phyloP scores from a whole-genome alignment of 2,329 filamentous ascomycete species.

The Fusarium sp. region DNA sequence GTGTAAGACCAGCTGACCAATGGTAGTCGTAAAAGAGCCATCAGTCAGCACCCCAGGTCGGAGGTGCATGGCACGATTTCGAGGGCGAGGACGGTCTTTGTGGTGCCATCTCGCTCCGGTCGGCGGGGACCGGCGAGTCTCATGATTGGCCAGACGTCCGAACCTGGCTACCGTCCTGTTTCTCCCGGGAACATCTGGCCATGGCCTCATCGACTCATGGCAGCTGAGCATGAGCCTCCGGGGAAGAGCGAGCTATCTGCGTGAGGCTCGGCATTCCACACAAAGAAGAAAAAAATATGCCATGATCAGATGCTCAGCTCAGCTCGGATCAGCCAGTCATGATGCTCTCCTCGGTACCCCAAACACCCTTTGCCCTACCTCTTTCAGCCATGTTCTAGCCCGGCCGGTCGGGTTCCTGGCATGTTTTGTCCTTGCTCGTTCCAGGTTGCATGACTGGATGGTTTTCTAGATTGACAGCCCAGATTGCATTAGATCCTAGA shows the following conservation, averaged over 20 bases:
- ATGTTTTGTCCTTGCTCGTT: slow-evolving; percentile 7
- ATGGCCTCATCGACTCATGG: slow-evolving; percentile 36
- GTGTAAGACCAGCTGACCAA: slow-evolving; percentile 29
- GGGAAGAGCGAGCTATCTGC: slow-evolving; percentile 19
- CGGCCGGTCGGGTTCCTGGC: background rate
- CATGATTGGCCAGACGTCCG: slow-evolving; percentile 37
- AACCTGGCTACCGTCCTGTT: slow-evolving; percentile 35
- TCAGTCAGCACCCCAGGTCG: slow-evolving; percentile 40
- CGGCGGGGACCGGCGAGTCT: slow-evolving; percentile 41
- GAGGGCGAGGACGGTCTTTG: slow-evolving; percentile 21
- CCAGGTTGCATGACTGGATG: slow-evolving; percentile 10
- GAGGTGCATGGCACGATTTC: slow-evolving; percentile 43
- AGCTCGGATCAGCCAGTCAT: slow-evolving; percentile 22
- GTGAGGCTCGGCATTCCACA: slow-evolving; percentile 9
- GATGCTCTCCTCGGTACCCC: slow-evolving; percentile 29
- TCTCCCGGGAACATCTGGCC: slow-evolving; percentile 41
- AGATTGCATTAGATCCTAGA: slow-evolving; percentile 37
- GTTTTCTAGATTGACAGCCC: slow-evolving; percentile 25
- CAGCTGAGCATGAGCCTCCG: slow-evolving; percentile 14
- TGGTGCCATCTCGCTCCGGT: slow-evolving; percentile 43
- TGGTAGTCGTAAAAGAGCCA: background rate
- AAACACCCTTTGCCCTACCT: slow-evolving; percentile 15
- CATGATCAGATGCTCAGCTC: slow-evolving; percentile 33
- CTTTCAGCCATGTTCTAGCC: slow-evolving; percentile 26
- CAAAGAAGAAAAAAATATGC: slow-evolving; percentile 8